Conservation (phyloP, 768 basidiomycete genomes). For the Lactifluus subvellereus region DNA sequence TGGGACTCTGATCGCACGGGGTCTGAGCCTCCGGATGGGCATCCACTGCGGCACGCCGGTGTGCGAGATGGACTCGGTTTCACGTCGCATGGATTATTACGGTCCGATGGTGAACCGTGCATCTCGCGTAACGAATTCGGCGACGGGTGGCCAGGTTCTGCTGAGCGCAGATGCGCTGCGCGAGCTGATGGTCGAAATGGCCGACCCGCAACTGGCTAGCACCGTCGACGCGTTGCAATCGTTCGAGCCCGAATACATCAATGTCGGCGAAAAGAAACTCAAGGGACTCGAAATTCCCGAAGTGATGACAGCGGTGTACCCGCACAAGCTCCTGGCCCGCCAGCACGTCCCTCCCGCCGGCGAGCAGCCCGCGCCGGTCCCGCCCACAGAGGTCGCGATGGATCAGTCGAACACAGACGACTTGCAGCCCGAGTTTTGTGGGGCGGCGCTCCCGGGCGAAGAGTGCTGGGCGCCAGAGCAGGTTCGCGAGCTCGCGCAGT, state of each 20-base stretch:
- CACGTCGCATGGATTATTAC: slow-evolving; percentile 96
- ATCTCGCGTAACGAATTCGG: slow-evolving; percentile 73
- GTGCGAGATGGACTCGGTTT: slow-evolving; percentile 77
- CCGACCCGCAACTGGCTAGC: slow-evolving; percentile 32
- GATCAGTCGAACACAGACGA: slow-evolving; percentile 34
- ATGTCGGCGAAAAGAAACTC: slow-evolving; percentile 86
- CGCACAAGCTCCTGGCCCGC: slow-evolving; percentile 64
- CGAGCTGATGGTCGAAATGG: slow-evolving; percentile 58
- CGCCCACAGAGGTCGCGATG: slow-evolving; percentile 25
- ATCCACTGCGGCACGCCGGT: slow-evolving; percentile 89
- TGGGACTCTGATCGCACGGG: slow-evolving; percentile 70
- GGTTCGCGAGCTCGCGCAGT: slow-evolving; percentile 62
- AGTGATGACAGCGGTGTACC: slow-evolving; percentile 79
- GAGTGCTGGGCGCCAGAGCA: slow-evolving; percentile 57
- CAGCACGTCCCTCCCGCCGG: slow-evolving; percentile 31
- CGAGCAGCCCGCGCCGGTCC: background rate
- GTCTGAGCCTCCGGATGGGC: slow-evolving; percentile 94
- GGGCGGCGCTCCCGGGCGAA: background rate
- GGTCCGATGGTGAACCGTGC: slow-evolving; percentile 95
- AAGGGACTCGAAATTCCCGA: slow-evolving; percentile 95
- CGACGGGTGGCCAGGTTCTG: slow-evolving; percentile 91
- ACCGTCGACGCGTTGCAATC: slow-evolving; percentile 72
- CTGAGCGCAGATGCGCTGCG: slow-evolving; percentile 82
- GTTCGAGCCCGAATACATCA: slow-evolving; percentile 61
- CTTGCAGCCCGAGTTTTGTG: slow-evolving; percentile 42